These are phyloP conservation scores for Thymus mandschuricus DNA, from an alignment of 257 asterid species.

Conservation along the genomic window DNA sequence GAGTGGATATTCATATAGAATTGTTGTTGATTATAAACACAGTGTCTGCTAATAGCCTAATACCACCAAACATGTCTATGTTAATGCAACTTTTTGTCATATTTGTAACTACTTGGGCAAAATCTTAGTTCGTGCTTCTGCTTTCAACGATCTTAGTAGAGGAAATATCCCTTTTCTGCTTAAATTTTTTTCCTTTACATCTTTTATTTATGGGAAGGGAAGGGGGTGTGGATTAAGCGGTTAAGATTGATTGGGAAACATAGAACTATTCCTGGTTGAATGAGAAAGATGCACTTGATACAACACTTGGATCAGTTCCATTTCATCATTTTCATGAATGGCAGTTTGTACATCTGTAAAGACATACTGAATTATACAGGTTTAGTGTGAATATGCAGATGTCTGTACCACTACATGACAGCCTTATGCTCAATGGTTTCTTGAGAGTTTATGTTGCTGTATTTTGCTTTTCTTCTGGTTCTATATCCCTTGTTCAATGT, in stretches of 20 bases:
- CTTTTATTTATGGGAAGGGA: too few species aligned
- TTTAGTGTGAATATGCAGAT: neutral
- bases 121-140: neutral
- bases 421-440: neutral
- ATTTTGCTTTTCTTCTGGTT: neutral
- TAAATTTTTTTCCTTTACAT: neutral
- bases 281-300: neutral
- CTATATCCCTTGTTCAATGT: neutral
- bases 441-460: neutral
- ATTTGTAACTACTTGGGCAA: constrained; percentile 1
- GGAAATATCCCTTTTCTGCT: neutral
- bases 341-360: neutral
- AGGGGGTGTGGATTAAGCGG: neutral
- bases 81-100: neutral
- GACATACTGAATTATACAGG: too few species aligned
- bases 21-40: neutral
- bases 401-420: neutral
- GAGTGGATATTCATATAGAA: neutral
- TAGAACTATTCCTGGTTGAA: neutral
- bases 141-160: neutral
- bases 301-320: neutral
- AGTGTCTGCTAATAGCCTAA: neutral
- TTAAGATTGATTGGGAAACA: neutral
- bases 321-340: neutral
- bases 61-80: neutral